Percentiles rank a stretch among this genome's conserved stretches.
Evolutionary conservation across 306 rosid genomes (phyloP).

Genomic region (Dryas alaskensis): DNA sequence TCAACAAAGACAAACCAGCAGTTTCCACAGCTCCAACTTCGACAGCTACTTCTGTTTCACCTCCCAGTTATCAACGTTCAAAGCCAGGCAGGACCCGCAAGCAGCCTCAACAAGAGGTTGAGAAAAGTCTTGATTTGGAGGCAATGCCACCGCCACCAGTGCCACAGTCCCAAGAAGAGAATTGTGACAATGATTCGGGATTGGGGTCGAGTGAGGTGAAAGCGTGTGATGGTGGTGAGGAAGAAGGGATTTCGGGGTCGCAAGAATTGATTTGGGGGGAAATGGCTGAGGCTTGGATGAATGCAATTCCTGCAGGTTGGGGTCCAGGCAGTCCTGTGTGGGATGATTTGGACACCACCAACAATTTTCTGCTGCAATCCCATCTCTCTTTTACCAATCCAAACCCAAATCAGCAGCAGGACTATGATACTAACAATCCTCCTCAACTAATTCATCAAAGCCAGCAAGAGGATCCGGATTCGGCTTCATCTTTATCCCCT

Average conservation of each 20-base stretch:
- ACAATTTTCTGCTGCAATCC: slow-evolving; percentile 53
- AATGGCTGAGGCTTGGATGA: slow-evolving; percentile 81
- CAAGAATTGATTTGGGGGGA: slow-evolving; percentile 86
- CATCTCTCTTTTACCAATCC: slow-evolving; percentile 38
- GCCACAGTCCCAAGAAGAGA: slow-evolving; percentile 29
- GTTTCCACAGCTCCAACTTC: slow-evolving; percentile 31
- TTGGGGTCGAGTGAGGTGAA: slow-evolving; percentile 46
- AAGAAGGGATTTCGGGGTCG: slow-evolving; percentile 38
- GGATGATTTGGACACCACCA: slow-evolving; percentile 79
- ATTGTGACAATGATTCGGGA: slow-evolving; percentile 46
- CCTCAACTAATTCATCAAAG: slow-evolving; percentile 25
- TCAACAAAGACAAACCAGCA: slow-evolving; percentile 46
- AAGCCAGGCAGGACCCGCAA: slow-evolving; percentile 15
- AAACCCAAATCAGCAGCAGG: slow-evolving; percentile 39
- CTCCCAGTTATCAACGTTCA: slow-evolving; percentile 14
- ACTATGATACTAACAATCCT: slow-evolving; percentile 3
- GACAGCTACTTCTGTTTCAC: slow-evolving; percentile 30
- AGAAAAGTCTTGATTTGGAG: slow-evolving; percentile 6
- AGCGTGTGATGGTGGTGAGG: slow-evolving; percentile 30
- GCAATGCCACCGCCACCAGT: slow-evolving; percentile 16
- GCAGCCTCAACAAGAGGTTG: slow-evolving; percentile 18
- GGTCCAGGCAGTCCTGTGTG: slow-evolving; percentile 95
- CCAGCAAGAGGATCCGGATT: slow-evolving; percentile 37
- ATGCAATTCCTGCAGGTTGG: slow-evolving; percentile 83
- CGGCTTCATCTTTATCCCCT: slow-evolving; percentile 40